A percentile compares a stretch with the other conserved stretches of the same genome.
Conservation (phyloP, 768 basidiomycete species). For the Phlegmacium glaucopus region DNA sequence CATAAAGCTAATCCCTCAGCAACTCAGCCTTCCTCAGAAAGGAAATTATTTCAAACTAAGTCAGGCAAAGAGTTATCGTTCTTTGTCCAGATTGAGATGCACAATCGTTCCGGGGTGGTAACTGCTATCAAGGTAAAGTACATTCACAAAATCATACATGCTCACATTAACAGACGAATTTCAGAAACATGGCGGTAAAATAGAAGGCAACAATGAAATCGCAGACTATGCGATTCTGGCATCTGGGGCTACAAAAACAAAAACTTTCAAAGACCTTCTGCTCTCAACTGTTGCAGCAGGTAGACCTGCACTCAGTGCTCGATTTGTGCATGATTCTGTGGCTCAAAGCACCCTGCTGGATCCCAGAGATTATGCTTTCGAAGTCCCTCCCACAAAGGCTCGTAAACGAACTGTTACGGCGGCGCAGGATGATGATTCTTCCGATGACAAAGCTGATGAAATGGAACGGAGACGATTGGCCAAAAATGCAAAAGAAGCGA, state of each 20-base stretch:
- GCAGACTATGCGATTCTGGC: slow-evolving; percentile 65
- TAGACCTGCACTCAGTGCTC: slow-evolving; percentile 46
- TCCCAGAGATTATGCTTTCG: slow-evolving; percentile 41
- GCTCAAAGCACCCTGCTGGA: slow-evolving; percentile 41
- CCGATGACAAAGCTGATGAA: too few relatives aligned
- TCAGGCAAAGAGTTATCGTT: slow-evolving; percentile 47
- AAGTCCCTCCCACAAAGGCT: slow-evolving; percentile 11
- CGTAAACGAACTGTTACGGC: slow-evolving; percentile 14
- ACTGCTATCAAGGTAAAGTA: slow-evolving; percentile 56
- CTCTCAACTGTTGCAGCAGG: slow-evolving; percentile 29
- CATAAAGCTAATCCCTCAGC: slow-evolving; percentile 11
- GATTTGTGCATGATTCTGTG: slow-evolving; percentile 54
- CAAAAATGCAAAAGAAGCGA: slow-evolving; percentile 7
- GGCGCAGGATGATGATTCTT: neutral
- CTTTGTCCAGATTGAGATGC: slow-evolving; percentile 67
- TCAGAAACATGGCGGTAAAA: slow-evolving; percentile 66
- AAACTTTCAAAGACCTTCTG: slow-evolving; percentile 46
- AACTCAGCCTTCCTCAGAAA: slow-evolving; percentile 3
- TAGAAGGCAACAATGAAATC: slow-evolving; percentile 45
- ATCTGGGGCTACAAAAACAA: slow-evolving; percentile 34
- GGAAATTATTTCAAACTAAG: slow-evolving; percentile 41
- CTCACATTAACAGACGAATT: slow-evolving; percentile 1
- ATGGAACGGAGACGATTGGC: slow-evolving; percentile 5
- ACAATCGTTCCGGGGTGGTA: slow-evolving; percentile 47
- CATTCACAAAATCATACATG: neutral